A percentile compares a stretch with the other conserved stretches of the same genome.
Evolutionary conservation across 495 filamentous ascomycete species (phyloP).

Genomic region (Acidomyces sp.): DNA sequence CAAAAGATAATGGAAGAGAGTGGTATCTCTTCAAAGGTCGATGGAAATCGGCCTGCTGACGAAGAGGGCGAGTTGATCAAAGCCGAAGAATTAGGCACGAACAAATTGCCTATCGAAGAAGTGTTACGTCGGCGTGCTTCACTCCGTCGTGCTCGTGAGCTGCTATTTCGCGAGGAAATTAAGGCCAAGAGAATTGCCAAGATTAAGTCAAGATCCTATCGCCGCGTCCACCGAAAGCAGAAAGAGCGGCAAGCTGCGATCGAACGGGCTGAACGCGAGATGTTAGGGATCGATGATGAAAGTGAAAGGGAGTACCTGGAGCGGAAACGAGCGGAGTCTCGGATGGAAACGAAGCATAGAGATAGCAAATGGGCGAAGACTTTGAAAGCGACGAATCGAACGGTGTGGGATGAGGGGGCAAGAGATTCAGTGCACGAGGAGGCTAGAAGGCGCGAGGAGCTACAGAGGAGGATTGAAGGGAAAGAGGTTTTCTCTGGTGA

Average conservation of each 20-base stretch:
- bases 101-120: constrained; percentile 54
- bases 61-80: constrained; percentile 53
- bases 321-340: constrained; percentile 65
- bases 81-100: constrained; percentile 57
- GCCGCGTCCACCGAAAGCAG: constrained; percentile 81
- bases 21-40: constrained; percentile 45
- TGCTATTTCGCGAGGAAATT: constrained; percentile 82
- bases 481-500: constrained; percentile 42
- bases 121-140: constrained; percentile 60
- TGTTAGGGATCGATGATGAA: constrained; percentile 48
- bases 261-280: constrained; percentile 54
- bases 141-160: constrained; percentile 64
- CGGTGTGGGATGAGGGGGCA: constrained; percentile 33
- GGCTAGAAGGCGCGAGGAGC: constrained; percentile 72
- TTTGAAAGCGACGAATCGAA: constrained; percentile 48
- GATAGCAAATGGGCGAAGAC: constrained; percentile 94
- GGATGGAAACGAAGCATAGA: constrained; percentile 77
- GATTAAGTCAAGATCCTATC: constrained; percentile 92
- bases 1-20: constrained; percentile 79
- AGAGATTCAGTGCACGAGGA: constrained; percentile 60
- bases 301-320: constrained; percentile 70
- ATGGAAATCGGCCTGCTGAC: constrained; percentile 43
- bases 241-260: constrained; percentile 56
- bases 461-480: constrained; percentile 74
- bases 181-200: constrained; percentile 89